Base-by-base conservation (phyloP, 805 yeast species). In the Wickerhamomyces alni region DNA sequence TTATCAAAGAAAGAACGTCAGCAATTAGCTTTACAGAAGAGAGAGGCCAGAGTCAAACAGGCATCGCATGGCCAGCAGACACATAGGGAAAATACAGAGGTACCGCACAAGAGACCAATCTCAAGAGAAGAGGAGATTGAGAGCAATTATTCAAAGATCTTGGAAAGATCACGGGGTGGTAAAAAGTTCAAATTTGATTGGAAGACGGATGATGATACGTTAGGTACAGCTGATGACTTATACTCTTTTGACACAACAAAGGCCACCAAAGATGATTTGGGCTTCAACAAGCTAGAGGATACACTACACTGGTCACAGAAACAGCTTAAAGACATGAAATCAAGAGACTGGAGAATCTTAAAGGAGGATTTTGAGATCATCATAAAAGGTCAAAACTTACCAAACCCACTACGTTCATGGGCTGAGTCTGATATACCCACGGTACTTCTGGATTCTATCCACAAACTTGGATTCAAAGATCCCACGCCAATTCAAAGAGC, bases 401-500 rank as follows among this genome's bases (percentile, higher is more conserved):
- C 57, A 10, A 64, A 75, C 34, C 96, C 96, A 0, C 57, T 91
- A 36, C 65, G 96, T 42, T 56, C 58, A 7, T 91, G 98, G 97
- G 38, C 61, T 1, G 96, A 88, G 47, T 65, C 79, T 4, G 51
- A 54, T 5, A 65, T 83, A 13, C 77, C 82, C 0, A 51, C 50
- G 2, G 51, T 55, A 5, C 44, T 80, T 5, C 38, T 70, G 3
- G 56, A 65, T 2, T 57, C 67, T 7, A 41, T 81, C 2, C 33
- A 55, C 0, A 53, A 63, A 6, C 52, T 75, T 18, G 70, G 74
- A 0, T 88, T 75, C 52, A 44, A 48, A 1, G 75, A 74, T 8
- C 98, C 98, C 4, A 85, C 97, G 0, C 93, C 98, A 0, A 83
- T 93, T 42, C 99, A 91, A 58, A 65, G 96, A 45, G 93, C 94